These are phyloP conservation scores for Ramaria rubella DNA, from an alignment of 768 basidiomycete genomes.

Conservation along the genomic window DNA sequence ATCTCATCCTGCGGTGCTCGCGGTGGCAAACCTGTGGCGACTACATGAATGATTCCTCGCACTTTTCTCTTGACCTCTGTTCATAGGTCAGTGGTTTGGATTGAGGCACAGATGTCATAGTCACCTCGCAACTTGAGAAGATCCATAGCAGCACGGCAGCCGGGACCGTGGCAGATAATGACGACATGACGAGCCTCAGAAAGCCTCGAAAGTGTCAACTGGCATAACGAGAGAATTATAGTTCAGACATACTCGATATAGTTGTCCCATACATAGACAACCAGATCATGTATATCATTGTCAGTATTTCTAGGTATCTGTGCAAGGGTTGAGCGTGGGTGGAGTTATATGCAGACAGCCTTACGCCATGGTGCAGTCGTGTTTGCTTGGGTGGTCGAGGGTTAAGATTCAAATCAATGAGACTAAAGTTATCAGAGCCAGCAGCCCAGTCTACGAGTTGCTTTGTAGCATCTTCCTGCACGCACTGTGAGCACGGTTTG, in stretches of 20 bases:
- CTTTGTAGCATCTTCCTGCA: slow-evolving; percentile 80
- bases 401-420: slow-evolving; percentile 79
- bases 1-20: slow-evolving; percentile 52
- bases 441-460: slow-evolving; percentile 73
- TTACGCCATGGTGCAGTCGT: slow-evolving; percentile 27
- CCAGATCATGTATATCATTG: slow-evolving; percentile 13
- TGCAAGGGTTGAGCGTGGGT: neutral
- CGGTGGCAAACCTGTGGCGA: slow-evolving; percentile 55
- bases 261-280: slow-evolving; percentile 87
- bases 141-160: slow-evolving; percentile 68
- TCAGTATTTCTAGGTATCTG: neutral
- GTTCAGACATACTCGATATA: slow-evolving; percentile 70
- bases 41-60: slow-evolving; percentile 70
- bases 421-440: slow-evolving; percentile 48
- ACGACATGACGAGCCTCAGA: slow-evolving; percentile 67
- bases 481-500: neutral
- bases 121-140: slow-evolving; percentile 69
- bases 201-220: slow-evolving; percentile 40
- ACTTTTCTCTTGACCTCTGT: slow-evolving; percentile 50
- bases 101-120: slow-evolving; percentile 5
- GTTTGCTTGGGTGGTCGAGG: slow-evolving; percentile 43
- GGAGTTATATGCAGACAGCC: slow-evolving; percentile 22
- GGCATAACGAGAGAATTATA: neutral
- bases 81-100: neutral
- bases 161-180: slow-evolving; percentile 83